Evolutionary conservation across 768 basidiomycete genomes (phyloP), one percentile per base, ranked within the genome.

Genomic region (Suillus plorans): DNA sequence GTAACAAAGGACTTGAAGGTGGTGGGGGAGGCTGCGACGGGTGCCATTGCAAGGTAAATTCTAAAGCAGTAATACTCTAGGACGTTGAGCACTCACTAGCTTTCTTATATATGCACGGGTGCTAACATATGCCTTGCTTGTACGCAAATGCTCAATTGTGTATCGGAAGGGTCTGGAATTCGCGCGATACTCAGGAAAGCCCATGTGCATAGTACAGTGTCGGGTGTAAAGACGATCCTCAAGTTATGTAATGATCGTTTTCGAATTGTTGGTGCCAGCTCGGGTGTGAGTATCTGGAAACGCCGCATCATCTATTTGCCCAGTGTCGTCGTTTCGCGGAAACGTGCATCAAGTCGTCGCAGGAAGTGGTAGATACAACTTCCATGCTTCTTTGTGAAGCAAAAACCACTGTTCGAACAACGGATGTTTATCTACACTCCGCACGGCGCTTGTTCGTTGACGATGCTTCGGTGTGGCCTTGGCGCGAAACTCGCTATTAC

Each of bases 11-110:
- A 7, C 22, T 66, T 66, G 34, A 66, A 41, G 18, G 31, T 14
- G 10, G 59, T 36, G 10, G 69, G 62, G 4, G 67, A 41, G 18
- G 67, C 39, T 47, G 64, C 64, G 62, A 70, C 58, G 28, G 70
- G 56, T 14, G 73, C 56, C 73, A 68, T 68, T 63, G 52, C 14
- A 28, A 25, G 3, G 2, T 13, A 18, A 31, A 28, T 16, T 25
- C 14, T 25, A 22, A 16, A 39, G 5, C 16, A 16, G 50, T 41
- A 3, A 14, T 14, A 53, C 20, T 65, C 41, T 37, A 59, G 47
- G 37, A 44, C 63, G 61, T 37, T 66, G 44, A 18, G 44, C 25
- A 50, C 25, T 50, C 18, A 57, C 55, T 36, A 50, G 16, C 50
- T 42, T 65, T 59, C 58, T 64, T 25, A 52, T 52, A 52, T 50